Percentiles rank a stretch among this genome's conserved stretches.
phyloP scores from a whole-genome alignment of 2,329 filamentous ascomycete species.

The Fusarium sp. region DNA sequence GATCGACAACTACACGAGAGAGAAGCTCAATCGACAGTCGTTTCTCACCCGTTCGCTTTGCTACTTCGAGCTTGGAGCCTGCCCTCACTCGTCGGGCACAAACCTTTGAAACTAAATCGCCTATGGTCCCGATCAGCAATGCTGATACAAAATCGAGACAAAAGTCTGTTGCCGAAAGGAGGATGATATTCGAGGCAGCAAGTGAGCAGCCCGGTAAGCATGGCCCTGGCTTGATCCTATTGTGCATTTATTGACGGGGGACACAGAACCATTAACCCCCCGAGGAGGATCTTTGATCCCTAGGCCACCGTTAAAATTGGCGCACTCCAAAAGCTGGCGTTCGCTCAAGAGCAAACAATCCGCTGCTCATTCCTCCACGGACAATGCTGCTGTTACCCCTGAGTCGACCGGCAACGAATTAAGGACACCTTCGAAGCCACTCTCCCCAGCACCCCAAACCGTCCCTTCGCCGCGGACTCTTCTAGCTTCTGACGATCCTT shows the following conservation, averaged over 20 bases:
- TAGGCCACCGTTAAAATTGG: constrained; percentile 3
- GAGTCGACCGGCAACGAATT: not conserved
- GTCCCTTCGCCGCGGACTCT: constrained; percentile 6
- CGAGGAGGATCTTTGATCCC: not conserved
- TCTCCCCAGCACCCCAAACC: not conserved
- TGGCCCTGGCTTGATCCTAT: not conserved
- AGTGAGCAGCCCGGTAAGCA: constrained; percentile 9
- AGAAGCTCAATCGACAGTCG: constrained; percentile 7
- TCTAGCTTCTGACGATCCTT: constrained; percentile 22
- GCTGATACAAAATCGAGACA: constrained; percentile 17
- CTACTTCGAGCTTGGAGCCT: not conserved
- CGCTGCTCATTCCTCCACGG: not conserved
- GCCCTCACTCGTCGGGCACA: constrained; percentile 15
- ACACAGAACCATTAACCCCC: not conserved
- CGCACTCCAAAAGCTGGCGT: constrained; percentile 32
- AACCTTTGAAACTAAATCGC: constrained; percentile 23
- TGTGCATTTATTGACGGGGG: not conserved
- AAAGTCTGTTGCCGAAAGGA: constrained; percentile 43
- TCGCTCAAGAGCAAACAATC: constrained; percentile 8
- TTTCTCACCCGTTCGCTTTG: constrained; percentile 13
- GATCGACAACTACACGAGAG: not conserved
- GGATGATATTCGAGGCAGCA: constrained; percentile 37
- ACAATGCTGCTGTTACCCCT: not conserved
- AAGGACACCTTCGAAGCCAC: not conserved
- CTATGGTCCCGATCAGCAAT: not conserved